Evolutionary conservation across 306 rosid genomes (phyloP).

Genomic region (Mimosa bimucronata): DNA sequence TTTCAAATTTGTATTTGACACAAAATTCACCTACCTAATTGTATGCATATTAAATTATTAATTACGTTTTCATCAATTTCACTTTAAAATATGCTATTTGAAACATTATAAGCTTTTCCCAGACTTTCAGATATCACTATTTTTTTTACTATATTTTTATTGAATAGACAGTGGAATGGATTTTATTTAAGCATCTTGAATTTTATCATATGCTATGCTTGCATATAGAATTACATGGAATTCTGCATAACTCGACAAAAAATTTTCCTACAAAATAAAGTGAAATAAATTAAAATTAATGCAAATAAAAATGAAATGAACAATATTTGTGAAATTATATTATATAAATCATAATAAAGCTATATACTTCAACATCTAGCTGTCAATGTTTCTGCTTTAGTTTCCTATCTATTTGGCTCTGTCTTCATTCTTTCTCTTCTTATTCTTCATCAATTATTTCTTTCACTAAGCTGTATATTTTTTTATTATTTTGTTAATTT

Average conservation of each 20-base stretch:
- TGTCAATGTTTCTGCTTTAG: constrained; percentile 1
- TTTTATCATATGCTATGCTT: not conserved
- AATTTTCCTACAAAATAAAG: not conserved
- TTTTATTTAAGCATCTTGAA: not conserved
- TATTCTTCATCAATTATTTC: not conserved
- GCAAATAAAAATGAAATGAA: not conserved
- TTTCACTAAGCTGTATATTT: not conserved
- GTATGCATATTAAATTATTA: too few relatives aligned
- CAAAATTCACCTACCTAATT: too few relatives aligned
- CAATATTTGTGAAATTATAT: not conserved
- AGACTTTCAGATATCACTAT: too few relatives aligned
- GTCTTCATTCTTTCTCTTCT: not conserved
- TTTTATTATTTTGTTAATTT: not conserved
- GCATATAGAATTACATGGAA: not conserved
- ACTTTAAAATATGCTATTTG: too few relatives aligned
- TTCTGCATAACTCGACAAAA: not conserved
- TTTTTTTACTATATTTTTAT: too few relatives aligned
- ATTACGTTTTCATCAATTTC: too few relatives aligned
- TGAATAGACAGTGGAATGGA: not conserved
- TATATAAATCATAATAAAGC: not conserved
- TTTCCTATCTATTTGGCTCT: not conserved
- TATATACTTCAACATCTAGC: not conserved
- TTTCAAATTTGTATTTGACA: too few relatives aligned
- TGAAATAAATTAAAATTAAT: not conserved
- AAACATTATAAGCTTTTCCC: too few relatives aligned